Conservation (phyloP, 2,329 filamentous ascomycete species). For the Cladosporium sp. region DNA sequence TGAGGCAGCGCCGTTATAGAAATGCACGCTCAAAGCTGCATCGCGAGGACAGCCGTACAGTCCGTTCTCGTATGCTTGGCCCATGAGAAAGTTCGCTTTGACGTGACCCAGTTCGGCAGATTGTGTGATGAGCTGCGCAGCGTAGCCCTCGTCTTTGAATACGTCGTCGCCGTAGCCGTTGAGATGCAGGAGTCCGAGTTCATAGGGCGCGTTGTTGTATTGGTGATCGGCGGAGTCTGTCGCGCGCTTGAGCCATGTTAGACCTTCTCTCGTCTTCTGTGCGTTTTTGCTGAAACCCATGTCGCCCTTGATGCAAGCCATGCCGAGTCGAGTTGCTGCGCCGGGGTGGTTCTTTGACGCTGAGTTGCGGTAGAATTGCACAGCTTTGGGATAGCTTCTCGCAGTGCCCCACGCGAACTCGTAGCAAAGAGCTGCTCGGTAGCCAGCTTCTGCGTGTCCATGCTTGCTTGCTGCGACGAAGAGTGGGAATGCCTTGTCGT, state of each 20-base stretch:
- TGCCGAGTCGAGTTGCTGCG: conserved; percentile 85
- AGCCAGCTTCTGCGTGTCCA: conserved; percentile 92
- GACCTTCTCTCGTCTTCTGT: conserved; percentile 67
- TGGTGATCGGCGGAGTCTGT: conserved; percentile 83
- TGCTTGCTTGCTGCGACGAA: conserved; percentile 94
- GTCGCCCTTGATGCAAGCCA: conserved; percentile 84
- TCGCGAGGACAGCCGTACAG: conserved; percentile 81
- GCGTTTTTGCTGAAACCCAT: conserved; percentile 70
- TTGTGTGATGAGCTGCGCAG: conserved; percentile 89
- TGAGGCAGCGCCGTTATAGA: conserved; percentile 90
- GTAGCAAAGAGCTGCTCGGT: conserved; percentile 89
- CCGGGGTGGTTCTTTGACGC: conserved; percentile 93
- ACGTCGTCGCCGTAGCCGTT: conserved; percentile 91
- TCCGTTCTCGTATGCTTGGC: conserved; percentile 96
- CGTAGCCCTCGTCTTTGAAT: conserved; percentile 84
- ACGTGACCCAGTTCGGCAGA: conserved; percentile 86
- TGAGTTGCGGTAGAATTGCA: conserved; percentile 85
- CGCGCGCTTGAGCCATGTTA: conserved; percentile 95
- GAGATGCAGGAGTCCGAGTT: conserved; percentile 83
- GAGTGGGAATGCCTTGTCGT: conserved; percentile 84
- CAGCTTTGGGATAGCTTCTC: conserved; percentile 83
- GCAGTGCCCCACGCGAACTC: conserved; percentile 97
- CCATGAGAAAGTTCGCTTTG: conserved; percentile 80
- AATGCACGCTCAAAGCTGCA: conserved; percentile 90
- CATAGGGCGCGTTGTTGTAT: conserved; percentile 89